phyloP scores from a whole-genome alignment of 228 moss, liverwort and hornwort genomes.

The Sphagnum fallax region DNA sequence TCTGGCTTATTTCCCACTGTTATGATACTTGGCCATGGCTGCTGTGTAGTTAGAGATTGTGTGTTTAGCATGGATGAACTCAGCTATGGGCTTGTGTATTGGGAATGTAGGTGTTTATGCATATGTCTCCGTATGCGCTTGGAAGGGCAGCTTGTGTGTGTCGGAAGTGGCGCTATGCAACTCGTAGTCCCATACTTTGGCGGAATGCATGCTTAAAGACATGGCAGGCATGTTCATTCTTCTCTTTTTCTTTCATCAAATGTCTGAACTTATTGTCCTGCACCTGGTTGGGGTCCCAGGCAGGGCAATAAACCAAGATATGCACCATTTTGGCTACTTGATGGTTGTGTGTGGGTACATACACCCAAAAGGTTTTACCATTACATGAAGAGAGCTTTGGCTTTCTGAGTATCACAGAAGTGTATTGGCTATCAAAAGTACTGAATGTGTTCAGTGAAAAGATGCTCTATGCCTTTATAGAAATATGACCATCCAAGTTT shows the following conservation, averaged over 20 bases:
- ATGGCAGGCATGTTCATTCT: constrained; percentile 68
- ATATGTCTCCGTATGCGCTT: constrained; percentile 62
- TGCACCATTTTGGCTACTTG: neutral
- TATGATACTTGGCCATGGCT: no score
- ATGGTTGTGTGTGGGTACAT: neutral
- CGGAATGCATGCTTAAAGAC: constrained; percentile 81
- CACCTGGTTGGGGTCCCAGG: neutral
- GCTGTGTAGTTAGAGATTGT: no score
- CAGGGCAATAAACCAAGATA: neutral
- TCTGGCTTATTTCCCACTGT: neutral
- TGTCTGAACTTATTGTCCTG: neutral
- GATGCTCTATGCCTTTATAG: no score
- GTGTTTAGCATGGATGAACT: no score
- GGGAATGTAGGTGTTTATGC: constrained; percentile 64
- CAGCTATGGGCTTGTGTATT: neutral
- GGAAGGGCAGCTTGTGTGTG: constrained; percentile 94
- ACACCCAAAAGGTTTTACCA: neutral
- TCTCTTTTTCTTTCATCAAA: neutral
- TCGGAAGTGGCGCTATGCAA: constrained; percentile 89
- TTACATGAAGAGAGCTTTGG: no score
- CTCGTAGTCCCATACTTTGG: constrained; percentile 73
- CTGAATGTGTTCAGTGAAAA: no score
- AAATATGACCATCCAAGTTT: no score
- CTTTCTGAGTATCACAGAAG: no score
- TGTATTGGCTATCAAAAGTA: no score